Conservation (phyloP, 176 grass and related monocot species). For the Neostapfia colusana region DNA sequence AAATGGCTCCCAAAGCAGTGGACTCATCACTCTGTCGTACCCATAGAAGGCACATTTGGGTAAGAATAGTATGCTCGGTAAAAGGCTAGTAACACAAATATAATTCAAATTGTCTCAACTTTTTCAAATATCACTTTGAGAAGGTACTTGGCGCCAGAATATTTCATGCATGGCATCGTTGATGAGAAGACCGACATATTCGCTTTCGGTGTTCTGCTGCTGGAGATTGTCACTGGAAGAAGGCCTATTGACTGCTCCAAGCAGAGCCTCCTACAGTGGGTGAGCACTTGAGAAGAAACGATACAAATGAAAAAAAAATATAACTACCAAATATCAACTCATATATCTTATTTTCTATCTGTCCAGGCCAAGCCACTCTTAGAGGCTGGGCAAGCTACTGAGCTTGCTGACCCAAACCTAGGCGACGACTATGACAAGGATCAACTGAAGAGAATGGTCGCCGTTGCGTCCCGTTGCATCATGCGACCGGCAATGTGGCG, state of each 20-base stretch:
- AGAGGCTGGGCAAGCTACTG: conserved; percentile 67
- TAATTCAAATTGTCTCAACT: background rate
- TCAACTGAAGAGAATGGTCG: conserved; percentile 69
- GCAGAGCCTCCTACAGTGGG: conserved; percentile 76
- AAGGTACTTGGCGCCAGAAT: conserved; percentile 94
- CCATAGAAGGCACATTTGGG: conserved; percentile 97
- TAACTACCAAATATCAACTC: background rate
- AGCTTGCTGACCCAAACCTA: conserved; percentile 73
- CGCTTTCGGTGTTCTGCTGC: conserved; percentile 76
- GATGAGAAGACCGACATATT: conserved; percentile 92
- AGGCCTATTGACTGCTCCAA: conserved; percentile 90
- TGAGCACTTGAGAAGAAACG: conserved; percentile 29
- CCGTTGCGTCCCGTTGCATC: conserved; percentile 64
- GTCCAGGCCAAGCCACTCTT: conserved; percentile 83
- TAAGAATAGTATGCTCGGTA: conserved; percentile 26
- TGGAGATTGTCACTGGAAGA: conserved; percentile 79
- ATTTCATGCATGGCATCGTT: conserved; percentile 93
- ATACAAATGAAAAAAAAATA: background rate
- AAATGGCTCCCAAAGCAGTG: conserved; percentile 98
- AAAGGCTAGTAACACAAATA: background rate
- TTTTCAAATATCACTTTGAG: background rate
- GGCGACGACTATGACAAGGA: conserved; percentile 59
- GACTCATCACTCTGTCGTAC: conserved; percentile 91
- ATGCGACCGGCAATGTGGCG: conserved; percentile 79
- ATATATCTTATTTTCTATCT: background rate